Percentiles rank a stretch among this genome's conserved stretches.
Evolutionary conservation across 2,329 filamentous ascomycete species (phyloP).

Genomic region (Ophiocordyceps camponoti-saundersi): DNA sequence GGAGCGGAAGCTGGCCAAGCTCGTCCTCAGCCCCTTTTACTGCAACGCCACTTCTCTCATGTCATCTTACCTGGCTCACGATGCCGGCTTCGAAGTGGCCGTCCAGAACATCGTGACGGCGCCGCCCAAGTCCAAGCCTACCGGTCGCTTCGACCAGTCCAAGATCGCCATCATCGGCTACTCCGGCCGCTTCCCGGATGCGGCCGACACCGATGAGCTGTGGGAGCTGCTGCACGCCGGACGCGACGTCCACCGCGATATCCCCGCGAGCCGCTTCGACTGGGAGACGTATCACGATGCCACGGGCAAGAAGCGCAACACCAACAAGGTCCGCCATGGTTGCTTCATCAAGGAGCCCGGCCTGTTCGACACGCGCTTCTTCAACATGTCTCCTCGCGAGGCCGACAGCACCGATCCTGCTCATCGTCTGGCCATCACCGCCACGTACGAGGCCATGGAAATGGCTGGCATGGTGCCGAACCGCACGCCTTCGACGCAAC

Average conservation of each 20-base stretch:
- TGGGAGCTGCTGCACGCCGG: conserved; percentile 52
- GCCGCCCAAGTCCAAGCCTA: neutral
- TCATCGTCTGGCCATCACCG: neutral
- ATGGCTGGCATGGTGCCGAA: conserved; percentile 22
- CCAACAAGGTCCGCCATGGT: conserved; percentile 48
- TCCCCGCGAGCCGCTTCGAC: conserved; percentile 48
- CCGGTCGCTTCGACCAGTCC: neutral
- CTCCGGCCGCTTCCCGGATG: conserved; percentile 22
- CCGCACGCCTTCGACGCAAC: conserved; percentile 46
- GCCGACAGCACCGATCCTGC: conserved; percentile 1
- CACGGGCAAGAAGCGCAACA: conserved; percentile 48
- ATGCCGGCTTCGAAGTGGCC: neutral
- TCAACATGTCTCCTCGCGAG: conserved; percentile 40
- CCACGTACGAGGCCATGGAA: conserved; percentile 15
- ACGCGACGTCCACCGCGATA: conserved; percentile 42
- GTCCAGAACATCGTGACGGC: neutral
- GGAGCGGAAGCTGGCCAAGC: neutral
- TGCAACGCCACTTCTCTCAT: conserved; percentile 1
- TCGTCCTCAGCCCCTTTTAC: neutral
- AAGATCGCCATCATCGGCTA: conserved; percentile 56
- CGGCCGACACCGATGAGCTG: conserved; percentile 16
- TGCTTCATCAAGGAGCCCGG: conserved; percentile 51
- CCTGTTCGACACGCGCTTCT: conserved; percentile 61
- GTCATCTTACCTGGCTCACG: neutral
- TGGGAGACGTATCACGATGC: conserved; percentile 47